A percentile compares a stretch with the other conserved stretches of the same genome.
phyloP scores from a whole-genome alignment of 192 early-diverging fungal species.

The Entophlyctis helioformis region DNA sequence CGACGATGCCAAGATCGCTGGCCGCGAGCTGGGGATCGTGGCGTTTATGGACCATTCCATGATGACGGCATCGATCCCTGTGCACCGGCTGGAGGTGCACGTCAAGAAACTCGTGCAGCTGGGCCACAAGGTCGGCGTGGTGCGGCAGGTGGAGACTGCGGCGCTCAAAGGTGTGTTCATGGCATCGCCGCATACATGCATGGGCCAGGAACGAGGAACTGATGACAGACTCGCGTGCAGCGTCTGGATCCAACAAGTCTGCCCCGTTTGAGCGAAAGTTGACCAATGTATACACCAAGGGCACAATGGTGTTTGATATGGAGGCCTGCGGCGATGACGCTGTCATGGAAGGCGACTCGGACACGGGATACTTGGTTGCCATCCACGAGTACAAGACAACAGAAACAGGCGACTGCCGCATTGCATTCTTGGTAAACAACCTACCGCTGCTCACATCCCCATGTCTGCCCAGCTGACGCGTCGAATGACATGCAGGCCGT shows the following conservation, averaged over 20 bases:
- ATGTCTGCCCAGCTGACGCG: too few relatives aligned
- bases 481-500: slow-evolving; percentile 31
- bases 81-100: slow-evolving; percentile 66
- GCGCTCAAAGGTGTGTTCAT: slow-evolving; percentile 51
- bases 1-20: slow-evolving; percentile 63
- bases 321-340: slow-evolving; percentile 4
- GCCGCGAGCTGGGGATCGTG: slow-evolving; percentile 57
- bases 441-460: too few relatives aligned
- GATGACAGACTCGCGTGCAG: slow-evolving; percentile 6
- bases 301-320: slow-evolving; percentile 44
- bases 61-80: slow-evolving; percentile 69
- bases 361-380: background rate
- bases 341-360: slow-evolving; percentile 5
- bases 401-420: too few relatives aligned
- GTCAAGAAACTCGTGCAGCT: slow-evolving; percentile 66
- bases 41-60: slow-evolving; percentile 69
- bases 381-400: slow-evolving; percentile 1
- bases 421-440: too few relatives aligned
- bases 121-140: slow-evolving; percentile 74
- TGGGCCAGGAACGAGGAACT: background rate
- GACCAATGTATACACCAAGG: slow-evolving; percentile 56
- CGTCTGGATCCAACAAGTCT: slow-evolving; percentile 50
- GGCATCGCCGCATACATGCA: too few relatives aligned
- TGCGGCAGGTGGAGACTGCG: slow-evolving; percentile 74
- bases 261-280: slow-evolving; percentile 57